A percentile compares a stretch with the other conserved stretches of the same genome.
Conservation (phyloP, 106 monocot genomes). For the Apostasia shenzhenica region DNA sequence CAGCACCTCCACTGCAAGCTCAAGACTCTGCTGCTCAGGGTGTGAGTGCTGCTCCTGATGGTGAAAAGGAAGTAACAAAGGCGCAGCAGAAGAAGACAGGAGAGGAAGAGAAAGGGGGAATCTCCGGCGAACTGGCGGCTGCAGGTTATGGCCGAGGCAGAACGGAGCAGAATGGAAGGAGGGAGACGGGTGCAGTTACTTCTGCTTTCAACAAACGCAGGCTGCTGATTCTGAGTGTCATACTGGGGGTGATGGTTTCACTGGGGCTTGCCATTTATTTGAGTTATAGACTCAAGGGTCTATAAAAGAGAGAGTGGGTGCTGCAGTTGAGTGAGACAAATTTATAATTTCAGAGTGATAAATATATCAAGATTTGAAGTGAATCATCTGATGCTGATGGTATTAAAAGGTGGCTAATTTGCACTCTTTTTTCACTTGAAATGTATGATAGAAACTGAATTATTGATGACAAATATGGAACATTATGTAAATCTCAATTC, state of each 20-base stretch:
- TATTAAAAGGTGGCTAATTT: no score
- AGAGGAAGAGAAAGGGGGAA: background rate
- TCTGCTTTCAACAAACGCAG: background rate
- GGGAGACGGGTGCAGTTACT: background rate
- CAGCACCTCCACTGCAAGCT: background rate
- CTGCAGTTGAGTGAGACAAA: no score
- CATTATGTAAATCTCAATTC: no score
- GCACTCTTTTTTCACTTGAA: no score
- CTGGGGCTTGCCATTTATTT: conserved; percentile 12
- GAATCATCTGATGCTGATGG: no score
- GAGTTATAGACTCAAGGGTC: conserved; percentile 1
- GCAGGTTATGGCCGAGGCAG: background rate
- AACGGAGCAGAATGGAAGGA: background rate
- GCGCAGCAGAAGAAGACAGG: background rate
- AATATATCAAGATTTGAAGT: no score
- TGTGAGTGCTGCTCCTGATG: background rate
- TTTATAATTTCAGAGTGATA: no score
- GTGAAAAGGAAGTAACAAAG: background rate
- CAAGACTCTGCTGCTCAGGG: background rate
- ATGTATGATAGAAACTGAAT: no score
- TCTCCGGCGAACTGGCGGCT: background rate
- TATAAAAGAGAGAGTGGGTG: background rate
- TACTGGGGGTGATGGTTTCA: conserved; percentile 3
- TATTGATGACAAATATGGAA: no score
- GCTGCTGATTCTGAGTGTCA: background rate